phyloP scores from a whole-genome alignment of 2,329 filamentous ascomycete genomes.

The Colletotrichum salicis region DNA sequence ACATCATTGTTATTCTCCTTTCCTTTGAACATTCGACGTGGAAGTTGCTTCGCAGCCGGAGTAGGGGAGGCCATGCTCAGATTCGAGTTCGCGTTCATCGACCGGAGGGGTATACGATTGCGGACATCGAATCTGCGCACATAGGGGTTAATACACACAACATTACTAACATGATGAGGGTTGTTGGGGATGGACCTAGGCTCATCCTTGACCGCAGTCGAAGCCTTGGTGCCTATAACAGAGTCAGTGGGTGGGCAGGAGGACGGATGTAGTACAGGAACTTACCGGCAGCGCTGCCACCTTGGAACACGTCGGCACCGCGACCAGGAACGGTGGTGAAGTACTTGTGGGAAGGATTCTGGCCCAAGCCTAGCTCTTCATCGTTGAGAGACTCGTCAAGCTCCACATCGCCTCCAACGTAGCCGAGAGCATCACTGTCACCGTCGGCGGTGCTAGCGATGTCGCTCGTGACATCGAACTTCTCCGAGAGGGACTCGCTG shows the following conservation, averaged over 20 bases:
- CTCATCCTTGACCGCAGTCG: conserved; percentile 7
- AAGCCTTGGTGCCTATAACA: background rate
- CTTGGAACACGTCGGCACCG: conserved; percentile 18
- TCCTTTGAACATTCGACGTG: conserved; percentile 38
- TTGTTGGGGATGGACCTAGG: conserved; percentile 20
- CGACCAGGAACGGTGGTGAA: conserved; percentile 9
- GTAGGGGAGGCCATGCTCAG: conserved; percentile 42
- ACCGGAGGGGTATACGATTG: conserved; percentile 47
- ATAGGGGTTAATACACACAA: conserved; percentile 35
- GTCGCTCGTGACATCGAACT: conserved; percentile 13
- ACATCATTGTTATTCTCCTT: conserved; percentile 46
- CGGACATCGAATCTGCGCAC: conserved; percentile 46
- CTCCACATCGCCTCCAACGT: conserved; percentile 1
- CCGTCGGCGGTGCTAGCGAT: background rate
- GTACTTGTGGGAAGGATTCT: background rate
- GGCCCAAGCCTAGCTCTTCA: background rate
- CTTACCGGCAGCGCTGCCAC: conserved; percentile 9
- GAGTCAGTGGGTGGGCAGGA: background rate
- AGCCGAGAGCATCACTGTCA: background rate
- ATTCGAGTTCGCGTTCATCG: conserved; percentile 51
- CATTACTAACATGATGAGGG: conserved; percentile 6
- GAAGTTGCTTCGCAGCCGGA: conserved; percentile 40
- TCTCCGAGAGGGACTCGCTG: conserved; percentile 3
- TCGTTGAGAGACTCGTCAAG: background rate
- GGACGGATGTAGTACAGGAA: background rate